Base-by-base conservation (phyloP, 495 filamentous ascomycete species). In the Echria macrotheca region DNA sequence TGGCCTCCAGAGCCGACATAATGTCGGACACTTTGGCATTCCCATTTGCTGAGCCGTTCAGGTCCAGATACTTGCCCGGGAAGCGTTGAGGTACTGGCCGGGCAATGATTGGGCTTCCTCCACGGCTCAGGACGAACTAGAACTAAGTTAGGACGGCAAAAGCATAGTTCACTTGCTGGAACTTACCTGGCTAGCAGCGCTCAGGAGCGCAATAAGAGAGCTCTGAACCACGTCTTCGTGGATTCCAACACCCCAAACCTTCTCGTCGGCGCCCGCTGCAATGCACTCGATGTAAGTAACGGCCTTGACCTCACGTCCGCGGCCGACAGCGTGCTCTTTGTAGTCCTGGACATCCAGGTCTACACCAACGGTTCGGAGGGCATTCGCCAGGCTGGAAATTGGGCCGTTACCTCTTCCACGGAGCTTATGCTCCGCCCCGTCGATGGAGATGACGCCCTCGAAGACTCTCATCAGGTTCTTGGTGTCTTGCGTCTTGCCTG, bases 241-340 rank as follows among this genome's bases (percentile, higher is more conserved):
- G 53, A 98, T 88, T 42, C 91, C 93, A 17, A 98, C 88, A 55
- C 93, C 93, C 94, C 93, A 98, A 9, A 96, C 88, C 56, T 77
- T 83, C 47, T 86, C 71, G 24, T 74, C 73, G 36, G 73, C 81
- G 14, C 82, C 81, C n/a, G 81, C 69, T 29, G 85, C 79, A 32
- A 80, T 86, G 65, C 89, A 95, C 67, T 97, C 86, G 50, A 98
- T 96, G 57, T 90, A 98, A 10, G 89, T 90, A 12, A 87, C 91
- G 31, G 90, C 91, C 74, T 93, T 95, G 56, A 86, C 85, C 41
- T 89, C 83, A 45, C 76, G 76, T 37, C 87, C 86, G 9, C 75
- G 70, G 47, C 89, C 89, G 55, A 97, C 88, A 21, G 89, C 85
- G 69, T 97, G 94, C 65, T 96, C 94, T 70, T 95, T 96, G 68